Base-by-base conservation (phyloP, 1,284 basidiomycete genomes). In the Moniliella sp. region DNA sequence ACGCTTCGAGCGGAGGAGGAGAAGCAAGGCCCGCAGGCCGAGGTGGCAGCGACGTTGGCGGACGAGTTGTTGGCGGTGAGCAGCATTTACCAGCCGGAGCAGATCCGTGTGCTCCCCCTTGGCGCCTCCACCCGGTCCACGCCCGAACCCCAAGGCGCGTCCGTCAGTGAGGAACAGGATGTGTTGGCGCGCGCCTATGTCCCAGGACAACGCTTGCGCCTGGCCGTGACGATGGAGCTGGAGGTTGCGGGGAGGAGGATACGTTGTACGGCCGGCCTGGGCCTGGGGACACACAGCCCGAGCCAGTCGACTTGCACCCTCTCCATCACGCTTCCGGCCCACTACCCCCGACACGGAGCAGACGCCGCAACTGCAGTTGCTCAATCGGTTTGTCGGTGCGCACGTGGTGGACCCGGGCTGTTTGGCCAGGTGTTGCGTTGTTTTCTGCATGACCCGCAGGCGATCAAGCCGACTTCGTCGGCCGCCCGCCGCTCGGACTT, bases 311-410 rank as follows among this genome's bases (percentile, higher is more conserved):
- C n/a, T n/a, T n/a, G n/a, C n/a, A n/a, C n/a, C n/a, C 7, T n/a
- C 21, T 7, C 21, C 8, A n/a, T 23, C 21, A 23, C 21, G 8
- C 21, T 23, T 7, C 21, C 21, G n/a, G 21, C 7, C 7, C 7
- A n/a, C 7, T 23, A 23, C n/a, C 21, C 21, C 21, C 8, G 8
- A n/a, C 7, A 23, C 8, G 7, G 21, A 23, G 15, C 55, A 51
- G 1, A 41, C 51, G n/a, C 56, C 56, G 10, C 51, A 50, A 27
- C 31, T 57, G 15, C 56, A 58, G 36, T 40, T 58, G 10, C 35
- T 54, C 10, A 48, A 39, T 19, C 39, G 43, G 12, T 60, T 51
- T 27, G 31, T 58, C 4, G 55, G 53, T 4, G 38, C 42, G 5
- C 48, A 48, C 31, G 41, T 45, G 14, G 52, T 55, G 0, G 57